Base-by-base conservation (phyloP, 805 yeast species). In the Starmerella apicola region DNA sequence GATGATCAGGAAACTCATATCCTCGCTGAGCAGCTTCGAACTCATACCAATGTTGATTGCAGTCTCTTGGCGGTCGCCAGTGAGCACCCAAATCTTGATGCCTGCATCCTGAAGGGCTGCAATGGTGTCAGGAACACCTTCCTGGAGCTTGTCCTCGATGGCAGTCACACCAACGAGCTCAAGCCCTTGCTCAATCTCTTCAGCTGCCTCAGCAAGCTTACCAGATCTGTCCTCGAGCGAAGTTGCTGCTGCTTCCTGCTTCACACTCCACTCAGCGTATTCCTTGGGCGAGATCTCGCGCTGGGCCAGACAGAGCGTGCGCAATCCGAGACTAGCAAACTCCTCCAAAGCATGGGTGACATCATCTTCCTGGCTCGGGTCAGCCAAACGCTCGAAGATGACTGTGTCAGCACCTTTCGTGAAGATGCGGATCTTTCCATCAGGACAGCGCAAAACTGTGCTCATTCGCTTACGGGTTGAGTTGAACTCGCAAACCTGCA, bases 371-470 rank as follows among this genome's bases (percentile, higher is more conserved):
- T 68, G 67, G 0, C 76, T 68, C 4, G 44, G 43, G 30, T 49
- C 33, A 1, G 35, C 34, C 27, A 91, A 65, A 50, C 99, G 73
- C 58, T 86, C 95, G 48, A 88, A 62, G 43, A 91, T 85, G 1
- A 91, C 98, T 17, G 94, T 83, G 58, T 91, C 99, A 4, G 99
- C 99, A 55, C 99, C 99, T 59, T 91, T 91, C 57, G 95, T 85
- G 55, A 81, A 85, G 32, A 91, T 62, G 44, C 93, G 70, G 36
- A 91, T 82, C 15, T 76, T 66, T 1, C 96, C 96, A 64, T 91
- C 97, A 0, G 98, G 97, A 51, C 93, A 80, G 55, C 94, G 69
- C 61, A 85, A 81, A 36, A 91, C 76, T 0, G 96, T 91, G 37
- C 95, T 81, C 99, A 91, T 91, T 64, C 99, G 74, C 61, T 91